A percentile compares a stretch with the other conserved stretches of the same genome.
Conservation (phyloP, 2,329 filamentous ascomycete species). For the Fusarium caatingaense region DNA sequence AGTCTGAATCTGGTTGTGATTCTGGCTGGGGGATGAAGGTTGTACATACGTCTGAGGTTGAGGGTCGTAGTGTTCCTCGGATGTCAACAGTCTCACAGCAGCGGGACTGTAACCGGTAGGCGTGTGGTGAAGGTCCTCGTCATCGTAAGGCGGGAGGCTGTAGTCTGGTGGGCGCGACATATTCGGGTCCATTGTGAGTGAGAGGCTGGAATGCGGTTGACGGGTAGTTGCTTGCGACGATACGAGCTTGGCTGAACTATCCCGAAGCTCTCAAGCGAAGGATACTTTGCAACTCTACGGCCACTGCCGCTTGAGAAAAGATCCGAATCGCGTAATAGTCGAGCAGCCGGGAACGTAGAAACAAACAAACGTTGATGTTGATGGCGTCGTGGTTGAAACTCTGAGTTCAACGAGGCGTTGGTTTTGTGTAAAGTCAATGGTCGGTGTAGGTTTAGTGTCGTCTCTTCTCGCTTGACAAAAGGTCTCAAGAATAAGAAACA, state of each 20-base stretch:
- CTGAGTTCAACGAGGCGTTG: conserved; percentile 29
- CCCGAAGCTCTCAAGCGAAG: conserved; percentile 13
- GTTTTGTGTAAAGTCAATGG: not conserved
- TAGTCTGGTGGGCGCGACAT: conserved; percentile 68
- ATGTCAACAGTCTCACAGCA: conserved; percentile 71
- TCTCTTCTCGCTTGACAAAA: conserved; percentile 6
- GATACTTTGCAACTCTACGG: conserved; percentile 31
- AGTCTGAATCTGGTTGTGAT: conserved; percentile 11
- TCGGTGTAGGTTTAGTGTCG: conserved; percentile 28
- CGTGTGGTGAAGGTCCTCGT: conserved; percentile 60
- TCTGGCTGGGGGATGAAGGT: conserved; percentile 28
- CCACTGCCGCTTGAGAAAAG: conserved; percentile 34
- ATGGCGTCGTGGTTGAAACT: conserved; percentile 28
- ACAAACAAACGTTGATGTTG: conserved; percentile 7
- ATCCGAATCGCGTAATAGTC: not conserved
- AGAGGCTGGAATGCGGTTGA: conserved; percentile 47
- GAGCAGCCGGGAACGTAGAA: not conserved
- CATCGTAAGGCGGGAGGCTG: conserved; percentile 66
- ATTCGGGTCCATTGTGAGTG: conserved; percentile 60
- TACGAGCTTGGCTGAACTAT: conserved; percentile 15
- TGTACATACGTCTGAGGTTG: conserved; percentile 67
- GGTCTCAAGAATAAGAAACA: not conserved
- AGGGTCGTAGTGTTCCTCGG: conserved; percentile 65
- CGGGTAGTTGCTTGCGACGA: conserved; percentile 37
- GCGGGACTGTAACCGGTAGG: conserved; percentile 62